Base-by-base conservation (phyloP, 176 grass and related monocot genomes). In the Coix lacrymajobi region DNA sequence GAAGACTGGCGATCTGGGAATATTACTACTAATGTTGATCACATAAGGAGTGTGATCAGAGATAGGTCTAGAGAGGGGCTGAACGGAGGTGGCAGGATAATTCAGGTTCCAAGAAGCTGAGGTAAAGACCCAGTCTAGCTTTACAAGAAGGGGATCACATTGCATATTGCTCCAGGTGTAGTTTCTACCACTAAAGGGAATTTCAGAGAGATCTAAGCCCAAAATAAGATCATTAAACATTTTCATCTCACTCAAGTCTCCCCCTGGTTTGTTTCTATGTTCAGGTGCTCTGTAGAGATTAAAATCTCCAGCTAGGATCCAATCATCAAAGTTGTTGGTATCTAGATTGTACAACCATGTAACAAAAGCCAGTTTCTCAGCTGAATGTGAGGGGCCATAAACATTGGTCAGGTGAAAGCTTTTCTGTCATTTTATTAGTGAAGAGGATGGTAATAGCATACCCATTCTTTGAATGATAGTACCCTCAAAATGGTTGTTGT, bases 51-150 rank as follows among this genome's bases (percentile, higher is more conserved):
- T 3, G n/a, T 56, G 52, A 8, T 56, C 52, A n/a, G 52, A 56
- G 1, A 56, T n/a, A 3, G 52, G 52, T 22, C 2, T 22, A 3
- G 52, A 22, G 1, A 56, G 20, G 2, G 7, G 7, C 6, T n/a
- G 7, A 1, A 56, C 20, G 0, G 7, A 8, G 0, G 52, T 56
- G 1, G 19, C 20, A 2, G 20, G 52, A 9, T n/a, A 56, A 8
- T 1, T 8, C 0, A n/a, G 6, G 1, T 6, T n/a, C 52, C 52
- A 56, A 9, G 20, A 8, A 1, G 7, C 0, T 0, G 52, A 56
- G 12, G 52, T 56, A 7, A 56, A n/a, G 2, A 56, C 52, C 52
- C 7, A 56, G 2, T 56, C 20, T 0, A 56, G 3, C 9, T 56
- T 56, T 0, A 8, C 20, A 0, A 56, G 52, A 0, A 56, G 16